A percentile compares a stretch with the other conserved stretches of the same genome.
These are phyloP conservation scores for Colletotrichum costaricense DNA, from an alignment of 2,329 filamentous ascomycete species.

Conservation along the genomic window DNA sequence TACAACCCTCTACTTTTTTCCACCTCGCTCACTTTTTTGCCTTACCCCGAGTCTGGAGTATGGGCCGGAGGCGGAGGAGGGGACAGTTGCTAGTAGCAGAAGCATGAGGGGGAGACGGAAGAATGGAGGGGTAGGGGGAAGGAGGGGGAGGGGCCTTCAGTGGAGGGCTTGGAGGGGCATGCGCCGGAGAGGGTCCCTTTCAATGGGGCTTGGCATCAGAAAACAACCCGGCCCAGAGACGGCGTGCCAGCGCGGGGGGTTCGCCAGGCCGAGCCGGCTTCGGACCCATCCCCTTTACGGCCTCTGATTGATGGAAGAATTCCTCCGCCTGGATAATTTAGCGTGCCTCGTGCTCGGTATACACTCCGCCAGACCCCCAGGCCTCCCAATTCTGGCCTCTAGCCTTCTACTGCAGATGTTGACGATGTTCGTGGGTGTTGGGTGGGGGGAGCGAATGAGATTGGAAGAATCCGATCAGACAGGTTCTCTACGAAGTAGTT, in stretches of 20 bases:
- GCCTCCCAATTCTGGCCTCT: background rate
- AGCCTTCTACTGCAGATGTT: background rate
- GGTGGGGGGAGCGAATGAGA: background rate
- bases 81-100: background rate
- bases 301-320: constrained; percentile 48
- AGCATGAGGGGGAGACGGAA: constrained; percentile 13
- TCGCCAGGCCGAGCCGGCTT: constrained; percentile 17
- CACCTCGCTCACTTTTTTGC: constrained; percentile 12
- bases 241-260: constrained; percentile 24
- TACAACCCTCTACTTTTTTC: constrained; percentile 17
- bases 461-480: background rate
- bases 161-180: constrained; percentile 33
- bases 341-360: constrained; percentile 17
- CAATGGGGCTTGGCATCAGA: constrained; percentile 27
- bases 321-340: constrained; percentile 13
- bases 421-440: background rate
- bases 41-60: constrained; percentile 26
- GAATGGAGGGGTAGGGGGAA: constrained; percentile 17
- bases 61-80: constrained; percentile 17
- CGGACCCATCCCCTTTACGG: constrained; percentile 9
- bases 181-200: constrained; percentile 27
- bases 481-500: background rate
- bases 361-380: background rate
- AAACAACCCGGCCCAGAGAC: constrained; percentile 21
- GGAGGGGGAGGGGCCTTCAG: background rate